Evolutionary conservation across 2,329 filamentous ascomycete genomes (phyloP), one percentile per base, ranked within the genome.

Genomic region (Monilinia polystroma): DNA sequence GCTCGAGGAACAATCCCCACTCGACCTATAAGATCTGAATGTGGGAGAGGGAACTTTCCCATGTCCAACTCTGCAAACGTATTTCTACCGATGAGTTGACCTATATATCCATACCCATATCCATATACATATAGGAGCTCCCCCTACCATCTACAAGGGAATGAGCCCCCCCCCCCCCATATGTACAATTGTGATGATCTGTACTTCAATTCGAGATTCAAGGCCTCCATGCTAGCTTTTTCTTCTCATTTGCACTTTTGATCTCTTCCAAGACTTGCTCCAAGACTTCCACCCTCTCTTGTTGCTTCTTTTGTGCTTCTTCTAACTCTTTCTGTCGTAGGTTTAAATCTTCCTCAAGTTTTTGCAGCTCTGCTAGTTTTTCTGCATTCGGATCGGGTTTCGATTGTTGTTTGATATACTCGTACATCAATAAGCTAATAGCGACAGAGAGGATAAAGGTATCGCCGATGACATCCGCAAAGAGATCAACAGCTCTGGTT

Each of bases 381-480:
- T 81, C 82, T 54, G 80, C 78, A 72, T 85, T 87, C 64, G 78
- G 70, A 71, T 89, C 87, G 11, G 87, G 86, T 75, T 89, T 89
- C 71, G 81, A 79, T n/a, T 82, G 80, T 10, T 83, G 79, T 71
- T 81, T 83, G 75, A 85, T 84, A 70, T 85, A 87, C 77, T 89
- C 87, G 75, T 85, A 89, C 47, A 88, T 77, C 66, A 89, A 82
- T 60, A 89, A 75, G 26, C 76, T 81, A 18, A 80, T 79, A 8
- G 85, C 87, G 35, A 89, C 85, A 7, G 81, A 73, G 26, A 89
- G 80, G 68, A 89, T 88, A 73, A 89, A 89, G 20, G 80, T 78
- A 70, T 89, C 87, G 52, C 87, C 87, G 60, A 86, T 78, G 20
- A 89, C 86, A 72, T 89, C 87, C 53, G 87, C 87, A 72, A 89